Base-by-base conservation (phyloP, 495 filamentous ascomycete genomes). In the Cryomyces antarcticus region DNA sequence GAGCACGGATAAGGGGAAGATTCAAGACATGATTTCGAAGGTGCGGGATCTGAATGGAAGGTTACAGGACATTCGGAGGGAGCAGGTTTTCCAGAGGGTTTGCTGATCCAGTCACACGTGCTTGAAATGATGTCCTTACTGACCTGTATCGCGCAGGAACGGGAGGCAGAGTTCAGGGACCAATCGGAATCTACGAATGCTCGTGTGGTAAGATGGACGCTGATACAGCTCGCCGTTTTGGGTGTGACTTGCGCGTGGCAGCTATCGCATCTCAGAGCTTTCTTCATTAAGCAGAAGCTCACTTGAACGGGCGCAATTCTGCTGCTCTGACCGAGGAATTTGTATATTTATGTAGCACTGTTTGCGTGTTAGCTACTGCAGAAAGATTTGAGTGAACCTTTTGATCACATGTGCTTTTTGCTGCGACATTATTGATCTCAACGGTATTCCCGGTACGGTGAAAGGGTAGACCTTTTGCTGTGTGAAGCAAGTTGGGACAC, bases 271-370 rank as follows among this genome's bases (percentile, higher is more conserved):
- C 71, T 97, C 42, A 69, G 89, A 43, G 80, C 82, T 24, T 97
- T 97, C 70, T 97, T 97, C 67, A 97, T 97, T 68, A 97, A 97
- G 72, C 89, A 97, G 67, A 97, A 97, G 68, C 71, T 97, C 55
- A 96, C 89, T 38, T 89, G 33, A 36, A 3, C 3, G 1, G 33
- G 17, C 17, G 17, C 17, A 24, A 24, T 2, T 24, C 17, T 24
- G 17, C 17, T 24, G 17, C 17, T 24, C 17, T 24, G 17, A 24
- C 2, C 17, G 17, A 24, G 1, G 2, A 1, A 24, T 1, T 24
- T 24, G 17, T 24, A 24, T 2, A 2, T 24, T 24, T 24, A 1
- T 1, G 17, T 24, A 24, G 17, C 17, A 24, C 17, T 24, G 17
- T 24, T 24, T 24, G 17, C 17, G 1, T 24, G 17, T 24, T 24